A percentile compares a stretch with the other conserved stretches of the same genome.
These are phyloP conservation scores for Kickxella alabastrina DNA, from an alignment of 192 early-diverging fungal genomes.

Conservation along the genomic window DNA sequence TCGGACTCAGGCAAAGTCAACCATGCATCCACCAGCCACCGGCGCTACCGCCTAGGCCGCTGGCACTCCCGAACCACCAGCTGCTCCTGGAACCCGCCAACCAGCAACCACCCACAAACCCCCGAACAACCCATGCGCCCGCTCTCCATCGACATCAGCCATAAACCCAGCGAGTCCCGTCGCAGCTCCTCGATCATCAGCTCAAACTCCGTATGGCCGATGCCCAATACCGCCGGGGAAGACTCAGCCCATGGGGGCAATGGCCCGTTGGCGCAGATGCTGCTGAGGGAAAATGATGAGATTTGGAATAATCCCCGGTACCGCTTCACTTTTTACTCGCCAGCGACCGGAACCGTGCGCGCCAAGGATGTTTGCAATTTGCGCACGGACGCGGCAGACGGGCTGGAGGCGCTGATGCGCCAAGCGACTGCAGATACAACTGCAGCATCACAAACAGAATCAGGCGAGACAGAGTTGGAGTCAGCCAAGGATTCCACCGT, in stretches of 20 bases:
- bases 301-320: conserved; percentile 47
- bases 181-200: conserved; percentile 34
- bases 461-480: neutral
- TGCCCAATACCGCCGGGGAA: conserved; percentile 3
- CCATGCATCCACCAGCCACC: conserved; percentile 10
- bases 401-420: conserved; percentile 33
- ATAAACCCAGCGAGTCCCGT: conserved; percentile 47
- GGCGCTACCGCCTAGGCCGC: conserved; percentile 42
- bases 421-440: conserved; percentile 24
- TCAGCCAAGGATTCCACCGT: neutral
- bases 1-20: conserved; percentile 32
- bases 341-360: conserved; percentile 57
- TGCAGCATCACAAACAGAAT: neutral
- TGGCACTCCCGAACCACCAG: conserved; percentile 45
- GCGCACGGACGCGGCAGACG: conserved; percentile 36
- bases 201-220: conserved; percentile 3
- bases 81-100: conserved; percentile 49
- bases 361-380: conserved; percentile 55
- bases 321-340: conserved; percentile 68
- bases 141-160: conserved; percentile 40
- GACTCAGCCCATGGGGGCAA: conserved; percentile 11
- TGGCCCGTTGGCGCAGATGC: conserved; percentile 42
- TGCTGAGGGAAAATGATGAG: conserved; percentile 42
- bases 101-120: neutral
- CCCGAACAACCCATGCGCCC: conserved; percentile 15